These are phyloP conservation scores for Malassezia sympodialis DNA, from an alignment of 1,284 basidiomycete genomes.

Conservation along the genomic window DNA sequence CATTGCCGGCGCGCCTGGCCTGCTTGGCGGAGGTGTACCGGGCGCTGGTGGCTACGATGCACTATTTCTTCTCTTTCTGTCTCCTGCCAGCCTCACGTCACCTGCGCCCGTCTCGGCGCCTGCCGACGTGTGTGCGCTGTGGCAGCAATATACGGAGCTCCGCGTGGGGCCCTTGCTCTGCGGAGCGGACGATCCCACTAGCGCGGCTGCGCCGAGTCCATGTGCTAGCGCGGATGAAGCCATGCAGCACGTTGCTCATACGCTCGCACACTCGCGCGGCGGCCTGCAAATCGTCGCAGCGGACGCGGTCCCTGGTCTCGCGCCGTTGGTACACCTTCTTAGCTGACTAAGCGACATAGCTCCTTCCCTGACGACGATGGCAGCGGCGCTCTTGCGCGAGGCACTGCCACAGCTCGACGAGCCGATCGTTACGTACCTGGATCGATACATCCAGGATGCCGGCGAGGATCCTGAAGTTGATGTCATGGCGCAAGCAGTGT, in stretches of 20 bases:
- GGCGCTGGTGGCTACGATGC: conserved; percentile 97
- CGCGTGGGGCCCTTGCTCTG: conserved; percentile 53
- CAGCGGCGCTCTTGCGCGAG: conserved; percentile 67
- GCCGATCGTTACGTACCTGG: conserved; percentile 80
- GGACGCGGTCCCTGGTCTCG: conserved; percentile 6
- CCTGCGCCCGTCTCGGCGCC: conserved; percentile 5
- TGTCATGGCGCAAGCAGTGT: conserved; percentile 34
- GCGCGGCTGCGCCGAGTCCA: not conserved
- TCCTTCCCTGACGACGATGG: conserved; percentile 15
- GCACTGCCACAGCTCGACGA: conserved; percentile 81
- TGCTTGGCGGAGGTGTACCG: conserved; percentile 88
- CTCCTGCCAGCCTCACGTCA: not conserved
- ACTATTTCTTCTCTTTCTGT: conserved; percentile 65
- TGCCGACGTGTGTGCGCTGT: conserved; percentile 20
- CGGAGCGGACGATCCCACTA: conserved; percentile 53
- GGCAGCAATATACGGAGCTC: conserved; percentile 15
- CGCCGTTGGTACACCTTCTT: not conserved
- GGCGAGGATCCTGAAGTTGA: conserved; percentile 49
- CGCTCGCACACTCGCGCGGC: not conserved
- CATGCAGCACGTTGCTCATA: not conserved
- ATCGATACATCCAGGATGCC: conserved; percentile 83
- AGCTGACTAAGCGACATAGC: conserved; percentile 9
- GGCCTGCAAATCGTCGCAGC: conserved; percentile 2
- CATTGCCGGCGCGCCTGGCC: conserved; percentile 60
- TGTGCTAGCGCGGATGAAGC: not conserved